Evolutionary conservation across 306 rosid species (phyloP), one percentile per base, ranked within the genome.

Genomic region (Citrullus colocynthis): DNA sequence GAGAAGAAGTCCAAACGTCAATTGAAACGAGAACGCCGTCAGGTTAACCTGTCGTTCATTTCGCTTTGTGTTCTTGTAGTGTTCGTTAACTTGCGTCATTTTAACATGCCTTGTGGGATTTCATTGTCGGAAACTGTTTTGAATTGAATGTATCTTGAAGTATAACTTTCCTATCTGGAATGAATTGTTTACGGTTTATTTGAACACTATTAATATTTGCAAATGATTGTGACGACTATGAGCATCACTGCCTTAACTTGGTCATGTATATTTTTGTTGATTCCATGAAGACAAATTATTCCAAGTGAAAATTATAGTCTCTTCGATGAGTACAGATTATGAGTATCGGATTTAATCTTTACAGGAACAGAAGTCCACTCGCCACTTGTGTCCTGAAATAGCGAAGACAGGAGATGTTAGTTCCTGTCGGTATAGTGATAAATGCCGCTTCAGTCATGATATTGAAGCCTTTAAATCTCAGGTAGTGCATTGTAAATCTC

Each of bases 1-100:
- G 95, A 92, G 81, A 92, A 92, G 89, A 92, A 91, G 82, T 94
- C 98, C 48, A 94, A 90, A 75, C 98, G 98, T 80, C 98, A 94
- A 60, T 89, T 90, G 85, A 94, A 94, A 86, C 97, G 98, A 20
- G 98, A 92, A 75, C 97, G 97, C 80, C 95, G 83, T 28, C 87
- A 92, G 96, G 98, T 89, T 18, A 9, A 21, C 24, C 16, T 17
- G 20, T 15, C 13, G 9, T 48, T 42, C 24, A 2, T 41, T 9
- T n/a, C 51, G 16, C 75, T 11, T 48, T 45, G 20, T 20, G 11
- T 42, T 45, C 37, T 21, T 69, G 56, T 42, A 21, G 36, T 44
- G 39, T 21, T 44, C 36, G 36, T n/a, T 18, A 69, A 11, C 17
- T 0, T 69, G 37, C 75, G 11, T 44, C 63, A 45, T 79, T 52